A percentile compares a stretch with the other conserved stretches of the same genome.
Evolutionary conservation across 73 alveolate species (phyloP).

Genomic region (Stentor roeselii): DNA sequence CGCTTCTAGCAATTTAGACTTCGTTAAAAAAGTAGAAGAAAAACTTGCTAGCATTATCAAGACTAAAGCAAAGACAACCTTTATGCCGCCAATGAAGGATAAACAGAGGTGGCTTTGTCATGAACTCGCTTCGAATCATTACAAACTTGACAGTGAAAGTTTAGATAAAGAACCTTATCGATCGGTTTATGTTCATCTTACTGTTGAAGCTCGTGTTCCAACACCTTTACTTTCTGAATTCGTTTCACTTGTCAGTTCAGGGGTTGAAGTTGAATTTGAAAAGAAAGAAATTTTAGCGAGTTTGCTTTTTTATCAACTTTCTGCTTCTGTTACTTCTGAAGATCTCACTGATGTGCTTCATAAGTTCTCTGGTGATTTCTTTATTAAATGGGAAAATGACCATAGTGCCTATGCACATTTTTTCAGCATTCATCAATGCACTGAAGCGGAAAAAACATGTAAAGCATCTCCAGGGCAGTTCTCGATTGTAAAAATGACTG

Average conservation of each 20-base stretch:
- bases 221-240: neutral
- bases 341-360: neutral
- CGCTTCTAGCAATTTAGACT: conserved; percentile 43
- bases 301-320: conserved; percentile 18
- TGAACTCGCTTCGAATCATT: neutral
- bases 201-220: neutral
- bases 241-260: neutral
- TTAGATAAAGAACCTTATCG: conserved; percentile 24
- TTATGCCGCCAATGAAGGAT: conserved; percentile 25
- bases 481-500: conserved; percentile 22
- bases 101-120: conserved; percentile 19
- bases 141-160: conserved; percentile 12
- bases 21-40: conserved; percentile 43
- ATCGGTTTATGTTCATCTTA: conserved; percentile 8
- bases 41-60: conserved; percentile 41
- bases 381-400: conserved; percentile 29
- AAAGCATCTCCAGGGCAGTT: conserved; percentile 24
- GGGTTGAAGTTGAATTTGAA: neutral
- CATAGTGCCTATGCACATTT: conserved; percentile 21
- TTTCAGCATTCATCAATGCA: neutral
- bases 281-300: neutral
- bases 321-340: neutral
- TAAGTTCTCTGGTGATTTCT: conserved; percentile 10
- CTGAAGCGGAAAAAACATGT: conserved; percentile 11
- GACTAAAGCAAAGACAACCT: conserved; percentile 22